These are phyloP conservation scores for Lanmaoa pseudosensibilis DNA, from an alignment of 768 basidiomycete species.

Conservation along the genomic window DNA sequence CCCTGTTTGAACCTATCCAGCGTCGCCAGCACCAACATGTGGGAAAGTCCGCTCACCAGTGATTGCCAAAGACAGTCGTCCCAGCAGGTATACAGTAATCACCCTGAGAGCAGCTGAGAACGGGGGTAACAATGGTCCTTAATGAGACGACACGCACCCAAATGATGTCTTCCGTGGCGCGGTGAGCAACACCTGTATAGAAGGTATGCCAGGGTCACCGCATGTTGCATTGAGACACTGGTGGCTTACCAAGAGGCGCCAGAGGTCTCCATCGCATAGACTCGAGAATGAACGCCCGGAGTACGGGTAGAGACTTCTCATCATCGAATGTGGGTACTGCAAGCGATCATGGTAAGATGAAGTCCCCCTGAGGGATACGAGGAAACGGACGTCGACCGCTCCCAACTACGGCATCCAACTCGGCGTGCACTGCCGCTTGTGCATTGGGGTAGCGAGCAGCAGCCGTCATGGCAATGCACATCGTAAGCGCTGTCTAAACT, in stretches of 20 bases:
- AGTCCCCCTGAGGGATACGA: not conserved
- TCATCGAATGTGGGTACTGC: constrained; percentile 40
- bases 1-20: constrained; percentile 16
- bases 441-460: constrained; percentile 50
- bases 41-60: constrained; percentile 12
- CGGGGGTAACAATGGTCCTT: not conserved
- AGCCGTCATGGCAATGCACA: constrained; percentile 48
- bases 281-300: constrained; percentile 38
- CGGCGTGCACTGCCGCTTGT: constrained; percentile 49
- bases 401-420: constrained; percentile 51
- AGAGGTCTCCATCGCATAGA: constrained; percentile 37
- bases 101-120: constrained; percentile 3
- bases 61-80: constrained; percentile 16
- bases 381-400: constrained; percentile 18
- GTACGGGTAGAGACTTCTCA: constrained; percentile 27
- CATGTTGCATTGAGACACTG: not conserved
- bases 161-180: constrained; percentile 18
- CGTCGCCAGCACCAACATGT: too few species aligned
- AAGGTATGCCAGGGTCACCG: not conserved
- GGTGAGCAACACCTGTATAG: constrained; percentile 8
- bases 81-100: constrained; percentile 22
- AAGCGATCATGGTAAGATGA: not conserved
- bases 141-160: constrained; percentile 7
- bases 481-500: constrained; percentile 45
- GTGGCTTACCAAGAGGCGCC: constrained; percentile 18